Evolutionary conservation across 148 eudicot species (phyloP), one percentile per base, ranked within the genome.

Genomic region (Camellia sinensis): DNA sequence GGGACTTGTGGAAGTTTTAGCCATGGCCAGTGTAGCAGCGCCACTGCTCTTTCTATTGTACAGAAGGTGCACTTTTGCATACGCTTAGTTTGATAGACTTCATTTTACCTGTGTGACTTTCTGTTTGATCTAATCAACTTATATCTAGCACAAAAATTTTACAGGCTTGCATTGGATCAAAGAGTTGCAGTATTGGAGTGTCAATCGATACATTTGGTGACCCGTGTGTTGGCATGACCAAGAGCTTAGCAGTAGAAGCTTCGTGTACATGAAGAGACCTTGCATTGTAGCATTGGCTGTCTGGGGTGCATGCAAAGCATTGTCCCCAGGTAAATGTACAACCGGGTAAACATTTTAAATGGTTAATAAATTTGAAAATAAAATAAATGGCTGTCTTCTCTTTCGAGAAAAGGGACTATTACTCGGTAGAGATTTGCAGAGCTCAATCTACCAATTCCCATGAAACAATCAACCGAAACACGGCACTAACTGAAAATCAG

Each of bases 221-320:
- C 53, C 97, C 97, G 0, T 93, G 97, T 83, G 59, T 15, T 10
- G 87, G 95, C 7, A 81, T 88, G 74, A 75, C 82, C 53, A 93
- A 93, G 77, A 91, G 92, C 76, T 88, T 91, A 80, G 97, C 94
- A 45, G 92, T 93, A 18, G 97, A 93, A 83, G 97, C 92, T 50
- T 80, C 82, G 0, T 93, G 97, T 82, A 74, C 86, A 73, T 89
- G 83, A 84, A 21, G 22, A 6, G 65, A 56, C 21, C 11, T 10
- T 63, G 65, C 54, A 19, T 5, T 54, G 41, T 59, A 22, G 44
- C 41, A 45, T 57, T 74, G 40, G 48, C 60, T 37, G 10, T 40
- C 18, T 14, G 67, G 74, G 66, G 81, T 54, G 44, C 43, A 76
- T 46, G 80, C 80, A 70, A 61, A 76, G 65, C 71, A 6, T 44